Evolutionary conservation across 1,284 basidiomycete genomes (phyloP).

Genomic region (Neonothopanus nambi): DNA sequence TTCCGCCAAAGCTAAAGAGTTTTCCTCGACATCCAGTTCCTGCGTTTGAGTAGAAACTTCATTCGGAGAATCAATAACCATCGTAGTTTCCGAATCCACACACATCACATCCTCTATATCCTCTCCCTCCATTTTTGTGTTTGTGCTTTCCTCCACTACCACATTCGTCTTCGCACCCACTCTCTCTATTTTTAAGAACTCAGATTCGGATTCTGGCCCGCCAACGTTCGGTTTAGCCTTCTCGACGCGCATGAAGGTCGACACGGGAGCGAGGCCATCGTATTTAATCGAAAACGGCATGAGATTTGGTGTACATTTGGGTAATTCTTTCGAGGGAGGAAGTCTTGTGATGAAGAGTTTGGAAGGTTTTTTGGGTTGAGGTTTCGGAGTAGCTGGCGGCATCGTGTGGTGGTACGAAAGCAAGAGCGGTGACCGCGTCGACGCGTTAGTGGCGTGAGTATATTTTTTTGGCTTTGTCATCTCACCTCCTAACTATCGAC

Average conservation of each 20-base stretch:
- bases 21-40: not conserved
- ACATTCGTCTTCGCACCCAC: not conserved
- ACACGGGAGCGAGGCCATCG: conserved; percentile 68
- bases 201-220: conserved; percentile 22
- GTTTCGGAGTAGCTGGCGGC: not conserved
- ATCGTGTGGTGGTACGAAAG: not conserved
- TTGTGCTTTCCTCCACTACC: not conserved
- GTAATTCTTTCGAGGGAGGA: conserved; percentile 22
- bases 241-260: conserved; percentile 66
- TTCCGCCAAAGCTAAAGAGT: too few relatives aligned
- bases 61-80: conserved; percentile 9
- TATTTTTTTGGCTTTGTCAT: too few relatives aligned
- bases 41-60: not conserved
- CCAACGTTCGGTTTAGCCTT: conserved; percentile 39
- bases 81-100: not conserved
- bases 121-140: too few relatives aligned
- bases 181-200: not conserved
- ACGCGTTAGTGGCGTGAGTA: too few relatives aligned
- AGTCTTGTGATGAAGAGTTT: not conserved
- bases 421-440: not conserved
- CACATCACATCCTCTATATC: not conserved
- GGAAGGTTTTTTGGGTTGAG: not conserved
- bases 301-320: conserved; percentile 53
- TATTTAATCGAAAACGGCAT: conserved; percentile 81
- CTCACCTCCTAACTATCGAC: too few relatives aligned